A percentile compares a stretch with the other conserved stretches of the same genome.
Evolutionary conservation across 768 basidiomycete species (phyloP).

Genomic region (Flagelloscypha sp.): DNA sequence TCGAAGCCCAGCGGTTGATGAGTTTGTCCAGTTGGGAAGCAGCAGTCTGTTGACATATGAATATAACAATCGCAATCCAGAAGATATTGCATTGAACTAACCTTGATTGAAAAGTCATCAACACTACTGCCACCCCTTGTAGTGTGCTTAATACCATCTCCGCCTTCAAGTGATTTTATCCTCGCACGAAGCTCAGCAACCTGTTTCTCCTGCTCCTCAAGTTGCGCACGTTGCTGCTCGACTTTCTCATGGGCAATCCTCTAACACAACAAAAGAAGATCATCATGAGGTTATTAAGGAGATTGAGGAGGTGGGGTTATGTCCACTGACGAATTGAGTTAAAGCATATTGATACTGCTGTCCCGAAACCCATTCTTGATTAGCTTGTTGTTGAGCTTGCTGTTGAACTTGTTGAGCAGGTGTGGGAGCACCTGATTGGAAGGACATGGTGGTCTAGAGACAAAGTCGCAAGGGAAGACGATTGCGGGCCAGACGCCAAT

Average conservation of each 20-base stretch:
- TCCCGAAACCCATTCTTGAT: slow-evolving; percentile 16
- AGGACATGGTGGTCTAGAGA: too few relatives aligned
- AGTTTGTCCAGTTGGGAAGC: slow-evolving; percentile 76
- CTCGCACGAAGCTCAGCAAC: slow-evolving; percentile 65
- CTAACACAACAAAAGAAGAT: too few relatives aligned
- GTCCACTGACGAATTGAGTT: slow-evolving; percentile 74
- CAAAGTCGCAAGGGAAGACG: too few relatives aligned
- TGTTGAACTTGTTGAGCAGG: too few relatives aligned
- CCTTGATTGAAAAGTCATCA: slow-evolving; percentile 87
- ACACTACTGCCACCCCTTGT: slow-evolving; percentile 59
- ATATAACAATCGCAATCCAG: slow-evolving; percentile 7
- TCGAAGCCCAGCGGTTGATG: slow-evolving; percentile 85
- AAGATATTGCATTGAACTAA: slow-evolving; percentile 21
- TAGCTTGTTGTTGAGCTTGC: neutral
- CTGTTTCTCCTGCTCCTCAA: slow-evolving; percentile 79
- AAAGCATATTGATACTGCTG: slow-evolving; percentile 80
- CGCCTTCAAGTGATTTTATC: slow-evolving; percentile 69
- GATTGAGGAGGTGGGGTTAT: too few relatives aligned
- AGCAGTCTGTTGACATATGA: slow-evolving; percentile 44
- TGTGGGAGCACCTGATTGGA: too few relatives aligned
- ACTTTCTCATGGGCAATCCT: slow-evolving; percentile 86
- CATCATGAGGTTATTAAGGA: too few relatives aligned
- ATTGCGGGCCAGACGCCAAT: too few relatives aligned
- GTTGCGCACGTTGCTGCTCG: slow-evolving; percentile 68
- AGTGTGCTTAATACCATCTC: too few relatives aligned